Conservation (phyloP, 2,329 filamentous ascomycete genomes). For the Cladophialophora yegresii region DNA sequence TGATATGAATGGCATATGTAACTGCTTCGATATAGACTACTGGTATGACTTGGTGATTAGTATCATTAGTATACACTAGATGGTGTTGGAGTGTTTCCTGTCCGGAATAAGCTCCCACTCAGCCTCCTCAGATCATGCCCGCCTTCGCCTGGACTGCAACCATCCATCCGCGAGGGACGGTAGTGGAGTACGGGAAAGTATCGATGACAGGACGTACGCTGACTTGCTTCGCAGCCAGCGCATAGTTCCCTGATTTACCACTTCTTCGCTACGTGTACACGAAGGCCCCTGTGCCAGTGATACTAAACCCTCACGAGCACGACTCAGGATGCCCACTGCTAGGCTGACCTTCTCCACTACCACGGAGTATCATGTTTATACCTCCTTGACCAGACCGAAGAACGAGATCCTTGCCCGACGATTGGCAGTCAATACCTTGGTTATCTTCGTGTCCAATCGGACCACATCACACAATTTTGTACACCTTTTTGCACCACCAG, state of each 20-base stretch:
- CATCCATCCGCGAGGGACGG: too few relatives aligned
- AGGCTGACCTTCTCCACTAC: neutral
- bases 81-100: too few relatives aligned
- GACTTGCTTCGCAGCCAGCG: neutral
- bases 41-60: too few relatives aligned
- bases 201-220: neutral
- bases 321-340: neutral
- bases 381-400: neutral
- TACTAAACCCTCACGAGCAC: neutral
- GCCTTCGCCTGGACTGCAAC: too few relatives aligned
- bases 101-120: too few relatives aligned
- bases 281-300: neutral
- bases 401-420: neutral
- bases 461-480: constrained; percentile 63
- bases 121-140: too few relatives aligned
- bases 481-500: constrained; percentile 78
- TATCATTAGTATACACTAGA: too few relatives aligned
- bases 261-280: neutral
- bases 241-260: neutral
- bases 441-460: neutral
- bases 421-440: neutral
- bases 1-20: too few relatives aligned
- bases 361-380: neutral
- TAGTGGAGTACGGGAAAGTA: neutral
- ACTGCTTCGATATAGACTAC: too few relatives aligned